Conservation (phyloP, 805 yeast species). For the Metschnikowia vanudenii region DNA sequence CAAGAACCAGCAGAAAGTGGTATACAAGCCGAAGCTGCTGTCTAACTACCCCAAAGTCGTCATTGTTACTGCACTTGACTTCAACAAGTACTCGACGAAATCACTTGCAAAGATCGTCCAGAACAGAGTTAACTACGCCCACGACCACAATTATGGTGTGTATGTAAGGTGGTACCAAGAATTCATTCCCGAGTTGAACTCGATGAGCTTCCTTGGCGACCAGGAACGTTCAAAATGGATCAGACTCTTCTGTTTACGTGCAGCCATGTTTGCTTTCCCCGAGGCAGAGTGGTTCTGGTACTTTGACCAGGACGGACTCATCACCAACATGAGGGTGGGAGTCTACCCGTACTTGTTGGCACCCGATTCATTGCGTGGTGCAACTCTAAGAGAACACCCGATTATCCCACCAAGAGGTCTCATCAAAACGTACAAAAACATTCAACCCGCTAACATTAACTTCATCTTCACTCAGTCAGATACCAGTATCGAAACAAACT, state of each 20-base stretch:
- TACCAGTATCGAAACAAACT: slow-evolving; percentile 59
- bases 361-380: slow-evolving; percentile 58
- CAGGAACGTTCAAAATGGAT: slow-evolving; percentile 58
- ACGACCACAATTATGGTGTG: slow-evolving; percentile 73
- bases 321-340: slow-evolving; percentile 68
- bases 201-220: slow-evolving; percentile 39
- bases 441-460: slow-evolving; percentile 52
- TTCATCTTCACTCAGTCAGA: slow-evolving; percentile 71
- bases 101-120: slow-evolving; percentile 71
- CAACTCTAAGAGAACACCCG: slow-evolving; percentile 68
- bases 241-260: slow-evolving; percentile 62
- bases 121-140: slow-evolving; percentile 87
- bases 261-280: slow-evolving; percentile 94
- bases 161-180: slow-evolving; percentile 86
- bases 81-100: slow-evolving; percentile 57
- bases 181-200: slow-evolving; percentile 59
- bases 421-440: slow-evolving; percentile 64
- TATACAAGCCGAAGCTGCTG: slow-evolving; percentile 37
- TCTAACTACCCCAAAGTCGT: slow-evolving; percentile 61
- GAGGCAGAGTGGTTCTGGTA: slow-evolving; percentile 89
- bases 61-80: slow-evolving; percentile 77
- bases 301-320: slow-evolving; percentile 71
- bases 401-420: slow-evolving; percentile 66
- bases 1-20: slow-evolving; percentile 63
- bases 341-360: slow-evolving; percentile 58